Conservation (phyloP, 140 eudicot genomes). For the Erigeron philadelphicus region DNA sequence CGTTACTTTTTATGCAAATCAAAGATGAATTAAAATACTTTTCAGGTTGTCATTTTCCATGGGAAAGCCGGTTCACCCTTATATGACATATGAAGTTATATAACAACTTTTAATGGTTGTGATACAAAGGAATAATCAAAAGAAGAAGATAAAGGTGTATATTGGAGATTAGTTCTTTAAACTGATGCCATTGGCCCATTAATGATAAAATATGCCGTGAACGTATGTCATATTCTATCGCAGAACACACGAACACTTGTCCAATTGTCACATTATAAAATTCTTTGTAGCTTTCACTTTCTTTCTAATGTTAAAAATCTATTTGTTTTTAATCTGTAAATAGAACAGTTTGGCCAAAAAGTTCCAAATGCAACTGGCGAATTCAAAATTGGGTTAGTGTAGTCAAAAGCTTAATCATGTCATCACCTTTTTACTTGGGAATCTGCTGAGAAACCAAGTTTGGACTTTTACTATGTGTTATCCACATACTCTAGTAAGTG, state of each 20-base stretch:
- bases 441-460: constrained; percentile 19
- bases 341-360: constrained; percentile 17
- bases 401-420: constrained; percentile 24
- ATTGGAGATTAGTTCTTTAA: constrained; percentile 24
- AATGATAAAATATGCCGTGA: constrained; percentile 4
- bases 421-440: constrained; percentile 15
- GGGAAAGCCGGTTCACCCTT: constrained; percentile 19
- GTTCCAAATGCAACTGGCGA: constrained; percentile 12
- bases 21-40: not conserved
- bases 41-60: constrained; percentile 10
- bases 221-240: constrained; percentile 19
- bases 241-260: constrained; percentile 18
- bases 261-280: constrained; percentile 15
- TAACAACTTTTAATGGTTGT: constrained; percentile 16
- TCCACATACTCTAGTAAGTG: constrained; percentile 18
- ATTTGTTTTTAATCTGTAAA: not conserved
- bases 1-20: constrained; percentile 2
- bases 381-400: constrained; percentile 21
- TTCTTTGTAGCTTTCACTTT: constrained; percentile 3
- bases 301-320: constrained; percentile 1
- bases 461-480: constrained; percentile 7
- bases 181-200: constrained; percentile 17
- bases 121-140: constrained; percentile 23
- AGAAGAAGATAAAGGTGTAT: constrained; percentile 4
- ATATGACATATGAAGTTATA: constrained; percentile 4